Percentiles rank a stretch among this genome's conserved stretches.
These are phyloP conservation scores for Physcomitrium patens DNA, from an alignment of 225 moss, liverwort and hornwort genomes.

Conservation along the genomic window DNA sequence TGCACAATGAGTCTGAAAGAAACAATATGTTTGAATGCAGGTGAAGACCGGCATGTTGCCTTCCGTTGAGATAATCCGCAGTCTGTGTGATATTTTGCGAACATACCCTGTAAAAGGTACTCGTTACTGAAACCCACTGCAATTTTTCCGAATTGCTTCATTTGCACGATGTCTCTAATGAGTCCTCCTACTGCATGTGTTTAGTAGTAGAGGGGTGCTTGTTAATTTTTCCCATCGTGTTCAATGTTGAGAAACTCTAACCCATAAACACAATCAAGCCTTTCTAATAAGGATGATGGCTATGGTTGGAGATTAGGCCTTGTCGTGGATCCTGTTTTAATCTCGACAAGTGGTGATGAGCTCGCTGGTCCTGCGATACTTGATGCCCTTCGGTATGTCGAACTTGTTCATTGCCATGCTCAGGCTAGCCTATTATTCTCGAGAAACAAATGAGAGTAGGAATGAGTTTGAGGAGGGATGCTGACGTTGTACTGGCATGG, in stretches of 20 bases:
- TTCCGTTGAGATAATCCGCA: constrained; percentile 69
- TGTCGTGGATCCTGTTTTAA: constrained; percentile 94
- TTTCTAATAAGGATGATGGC: constrained; percentile 22
- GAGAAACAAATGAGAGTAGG: background rate
- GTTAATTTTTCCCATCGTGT: background rate
- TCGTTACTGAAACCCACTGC: background rate
- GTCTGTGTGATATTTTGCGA: constrained; percentile 74
- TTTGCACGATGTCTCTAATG: background rate
- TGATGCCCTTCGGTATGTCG: constrained; percentile 69
- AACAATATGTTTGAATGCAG: constrained; percentile 44
- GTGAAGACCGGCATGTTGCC: constrained; percentile 97
- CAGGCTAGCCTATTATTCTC: background rate
- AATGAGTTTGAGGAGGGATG: background rate
- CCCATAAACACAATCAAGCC: background rate
- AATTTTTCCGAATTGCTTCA: background rate
- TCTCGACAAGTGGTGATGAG: constrained; percentile 92
- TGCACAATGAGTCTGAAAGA: constrained; percentile 7
- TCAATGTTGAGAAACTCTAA: background rate
- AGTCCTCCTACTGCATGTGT: background rate
- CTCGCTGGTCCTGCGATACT: constrained; percentile 74
- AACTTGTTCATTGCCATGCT: background rate
- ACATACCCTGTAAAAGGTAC: constrained; percentile 79
- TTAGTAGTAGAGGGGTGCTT: background rate
- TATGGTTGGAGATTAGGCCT: constrained; percentile 63
- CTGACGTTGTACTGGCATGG: too few species aligned